Conservation (phyloP, 2,329 filamentous ascomycete genomes). For the Paraconiothyrium brasiliense region DNA sequence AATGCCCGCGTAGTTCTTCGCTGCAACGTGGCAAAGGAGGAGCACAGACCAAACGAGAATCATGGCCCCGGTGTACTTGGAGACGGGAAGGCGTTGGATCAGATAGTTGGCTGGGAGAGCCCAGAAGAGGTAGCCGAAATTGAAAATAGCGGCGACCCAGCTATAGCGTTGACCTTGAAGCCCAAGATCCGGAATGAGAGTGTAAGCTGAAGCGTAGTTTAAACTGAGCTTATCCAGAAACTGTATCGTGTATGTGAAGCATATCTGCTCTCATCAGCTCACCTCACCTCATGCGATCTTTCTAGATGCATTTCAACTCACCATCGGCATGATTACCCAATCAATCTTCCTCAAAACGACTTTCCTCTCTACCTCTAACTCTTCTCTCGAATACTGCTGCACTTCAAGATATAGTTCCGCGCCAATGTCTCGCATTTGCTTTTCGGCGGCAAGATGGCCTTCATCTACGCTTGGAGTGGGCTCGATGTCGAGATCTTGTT, state of each 20-base stretch:
- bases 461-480: constrained; percentile 40
- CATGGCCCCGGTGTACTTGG: constrained; percentile 50
- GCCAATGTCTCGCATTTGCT: constrained; percentile 55
- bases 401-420: constrained; percentile 58
- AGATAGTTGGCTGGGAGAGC: constrained; percentile 52
- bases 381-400: constrained; percentile 54
- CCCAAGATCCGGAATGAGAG: constrained; percentile 47
- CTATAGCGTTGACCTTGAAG: constrained; percentile 50
- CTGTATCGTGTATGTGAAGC: constrained; percentile 57
- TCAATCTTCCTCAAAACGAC: constrained; percentile 57
- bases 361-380: constrained; percentile 55
- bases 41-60: constrained; percentile 58
- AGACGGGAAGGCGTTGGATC: constrained; percentile 48
- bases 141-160: constrained; percentile 56
- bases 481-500: constrained; percentile 35
- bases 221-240: constrained; percentile 56
- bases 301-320: constrained; percentile 24
- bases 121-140: constrained; percentile 57
- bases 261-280: constrained; percentile 37
- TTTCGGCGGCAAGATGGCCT: constrained; percentile 39
- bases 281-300: neutral
- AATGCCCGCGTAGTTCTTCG: constrained; percentile 50
- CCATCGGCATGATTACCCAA: constrained; percentile 59
- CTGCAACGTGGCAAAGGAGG: constrained; percentile 53
- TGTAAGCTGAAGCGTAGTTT: constrained; percentile 54